phyloP scores from a whole-genome alignment of 805 yeast species.

The Yarrowia divulgata region DNA sequence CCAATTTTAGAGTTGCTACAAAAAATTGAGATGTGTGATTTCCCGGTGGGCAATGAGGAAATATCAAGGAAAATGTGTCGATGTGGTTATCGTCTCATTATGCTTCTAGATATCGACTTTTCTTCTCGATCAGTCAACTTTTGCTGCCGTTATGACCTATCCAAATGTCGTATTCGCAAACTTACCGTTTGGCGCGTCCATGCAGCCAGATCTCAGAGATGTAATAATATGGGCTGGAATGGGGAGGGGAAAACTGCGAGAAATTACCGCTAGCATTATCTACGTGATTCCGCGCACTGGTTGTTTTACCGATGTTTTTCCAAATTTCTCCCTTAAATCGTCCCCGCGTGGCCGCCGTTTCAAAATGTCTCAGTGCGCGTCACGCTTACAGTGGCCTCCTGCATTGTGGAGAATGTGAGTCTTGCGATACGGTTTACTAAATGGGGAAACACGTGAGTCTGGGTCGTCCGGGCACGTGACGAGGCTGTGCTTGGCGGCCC shows the following conservation, averaged over 20 bases:
- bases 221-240: not conserved
- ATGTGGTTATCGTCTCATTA: not conserved
- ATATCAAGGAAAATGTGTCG: not conserved
- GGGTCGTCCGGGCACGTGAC: not conserved
- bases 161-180: conserved; percentile 16
- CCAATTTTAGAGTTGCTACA: not conserved
- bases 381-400: conserved; percentile 33
- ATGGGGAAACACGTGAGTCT: conserved; percentile 7
- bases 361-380: conserved; percentile 33
- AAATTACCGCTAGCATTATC: not conserved
- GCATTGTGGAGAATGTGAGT: conserved; percentile 35
- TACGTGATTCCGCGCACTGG: not conserved
- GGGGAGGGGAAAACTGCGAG: not conserved
- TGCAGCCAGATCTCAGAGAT: conserved; percentile 34
- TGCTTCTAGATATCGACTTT: not conserved
- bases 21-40: not conserved
- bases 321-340: not conserved
- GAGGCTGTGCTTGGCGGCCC: conserved; percentile 10
- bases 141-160: not conserved
- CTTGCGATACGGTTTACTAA: conserved; percentile 11
- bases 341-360: conserved; percentile 5
- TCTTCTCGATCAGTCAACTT: not conserved
- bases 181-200: conserved; percentile 13
- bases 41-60: not conserved
- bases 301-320: not conserved